phyloP scores from a whole-genome alignment of 106 monocot genomes.

The Dactylorhiza incarnata region DNA sequence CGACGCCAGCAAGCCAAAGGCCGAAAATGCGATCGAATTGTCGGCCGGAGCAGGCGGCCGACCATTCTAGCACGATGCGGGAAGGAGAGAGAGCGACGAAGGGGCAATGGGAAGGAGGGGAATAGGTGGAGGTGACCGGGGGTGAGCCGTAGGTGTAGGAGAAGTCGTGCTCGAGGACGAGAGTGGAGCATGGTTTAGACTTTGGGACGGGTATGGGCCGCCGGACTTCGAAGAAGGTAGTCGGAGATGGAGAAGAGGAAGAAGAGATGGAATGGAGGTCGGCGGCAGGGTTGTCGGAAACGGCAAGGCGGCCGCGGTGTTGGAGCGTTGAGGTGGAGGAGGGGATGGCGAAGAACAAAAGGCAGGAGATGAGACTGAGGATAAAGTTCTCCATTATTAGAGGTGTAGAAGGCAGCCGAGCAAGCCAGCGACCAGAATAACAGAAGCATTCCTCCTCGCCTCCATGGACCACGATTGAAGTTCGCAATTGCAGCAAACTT shows the following conservation, averaged over 20 bases:
- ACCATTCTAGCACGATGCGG: slow-evolving; percentile 48
- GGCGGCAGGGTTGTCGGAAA: neutral
- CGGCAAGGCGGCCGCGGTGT: slow-evolving; percentile 5
- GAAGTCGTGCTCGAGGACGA: slow-evolving; percentile 58
- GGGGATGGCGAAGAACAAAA: neutral
- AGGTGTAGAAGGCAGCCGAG: neutral
- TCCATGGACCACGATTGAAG: too few species aligned
- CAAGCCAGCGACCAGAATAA: too few species aligned
- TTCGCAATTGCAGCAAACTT: too few species aligned
- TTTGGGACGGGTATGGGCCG: slow-evolving; percentile 10
- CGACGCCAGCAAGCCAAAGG: slow-evolving; percentile 49
- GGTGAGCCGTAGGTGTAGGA: slow-evolving; percentile 58
- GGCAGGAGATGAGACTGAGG: neutral
- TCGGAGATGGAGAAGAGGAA: slow-evolving; percentile 22
- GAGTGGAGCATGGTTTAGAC: slow-evolving; percentile 19
- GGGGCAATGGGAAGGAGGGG: slow-evolving; percentile 23
- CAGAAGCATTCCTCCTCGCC: too few species aligned
- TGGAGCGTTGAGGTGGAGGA: slow-evolving; percentile 7
- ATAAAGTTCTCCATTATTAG: neutral
- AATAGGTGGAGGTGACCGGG: slow-evolving; percentile 33
- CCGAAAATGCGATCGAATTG: slow-evolving; percentile 70
- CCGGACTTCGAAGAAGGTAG: slow-evolving; percentile 9
- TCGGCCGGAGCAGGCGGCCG: slow-evolving; percentile 46
- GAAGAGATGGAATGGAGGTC: slow-evolving; percentile 14
- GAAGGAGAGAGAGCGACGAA: slow-evolving; percentile 19